Conservation (phyloP, 2,329 filamentous ascomycete species). For the Penicillium expansum region DNA sequence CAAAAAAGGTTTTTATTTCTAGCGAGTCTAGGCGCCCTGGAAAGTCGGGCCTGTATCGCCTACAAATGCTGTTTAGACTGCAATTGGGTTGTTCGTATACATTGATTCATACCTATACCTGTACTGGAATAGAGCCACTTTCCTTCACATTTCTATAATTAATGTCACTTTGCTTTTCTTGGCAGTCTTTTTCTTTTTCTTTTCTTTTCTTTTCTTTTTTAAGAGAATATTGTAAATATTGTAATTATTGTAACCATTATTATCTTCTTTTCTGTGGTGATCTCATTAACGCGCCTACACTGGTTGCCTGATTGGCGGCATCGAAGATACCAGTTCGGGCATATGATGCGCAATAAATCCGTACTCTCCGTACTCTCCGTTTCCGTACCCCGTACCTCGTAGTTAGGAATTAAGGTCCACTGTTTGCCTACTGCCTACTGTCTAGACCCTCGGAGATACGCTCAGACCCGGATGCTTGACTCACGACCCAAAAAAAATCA, state of each 20-base stretch:
- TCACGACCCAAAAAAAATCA: background rate
- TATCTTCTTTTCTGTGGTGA: background rate
- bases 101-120: constrained; percentile 2
- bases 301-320: constrained; percentile 14
- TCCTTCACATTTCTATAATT: background rate
- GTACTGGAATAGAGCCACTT: background rate
- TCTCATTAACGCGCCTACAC: constrained; percentile 3
- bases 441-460: background rate
- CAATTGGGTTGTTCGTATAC: constrained; percentile 6
- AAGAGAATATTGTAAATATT: too few relatives aligned
- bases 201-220: background rate
- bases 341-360: constrained; percentile 9
- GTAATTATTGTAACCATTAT: background rate
- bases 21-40: background rate
- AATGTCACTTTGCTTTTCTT: background rate
- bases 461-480: background rate
- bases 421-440: background rate
- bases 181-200: background rate
- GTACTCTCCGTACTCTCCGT: background rate
- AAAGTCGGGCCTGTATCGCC: background rate
- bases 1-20: too few relatives aligned
- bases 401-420: background rate
- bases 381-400: background rate
- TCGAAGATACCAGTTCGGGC: background rate
- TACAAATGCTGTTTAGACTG: background rate